Evolutionary conservation across 108 stramenopile species (phyloP), one percentile per base, ranked within the genome.

Genomic region (Hondaea fermentalgiana): DNA sequence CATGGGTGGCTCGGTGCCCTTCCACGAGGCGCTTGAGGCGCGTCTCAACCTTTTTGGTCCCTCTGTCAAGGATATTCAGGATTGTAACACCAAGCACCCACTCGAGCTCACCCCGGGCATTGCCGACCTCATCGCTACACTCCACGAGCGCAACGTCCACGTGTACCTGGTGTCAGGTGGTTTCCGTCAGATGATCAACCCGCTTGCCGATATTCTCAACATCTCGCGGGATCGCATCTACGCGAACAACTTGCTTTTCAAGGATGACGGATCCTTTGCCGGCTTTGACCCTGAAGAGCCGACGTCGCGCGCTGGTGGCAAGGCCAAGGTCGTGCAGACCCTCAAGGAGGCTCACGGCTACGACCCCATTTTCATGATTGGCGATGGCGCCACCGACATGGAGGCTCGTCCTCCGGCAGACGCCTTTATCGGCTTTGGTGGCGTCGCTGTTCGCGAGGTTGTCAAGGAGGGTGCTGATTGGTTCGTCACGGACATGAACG

Each of bases 371-470:
- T 93, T 99, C 45, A 98, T 99, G 97, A 94, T 99, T 5, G 99
- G 99, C 4, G 99, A 99, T 93, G 99, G 99, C 21, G 98, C 97
- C 8, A 99, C 99, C 5, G 99, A 99, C 95, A 95, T 97, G 89
- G 97, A 99, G 94, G 99, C 99, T 51, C 96, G 96, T 60, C 98
- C 99, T 49, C 99, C 99, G 4, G 99, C 98, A 10, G 89, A 95
- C 57, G 96, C 96, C 4, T 98, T 98, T 90, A 96, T 99, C 89
- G 99, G 99, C 69, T 99, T 96, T 93, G 99, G 99, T 17, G 99
- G 99, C 42, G 95, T 98, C 21, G 94, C 95, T 6, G 95, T 91
- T 14, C 94, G 98, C 44, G 93, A 96, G 45, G 93, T 93, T 5
- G 98, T 99, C 35, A 94, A 91, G 90, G 91, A 94, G 51, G 95